Base-by-base conservation (phyloP, 2,329 filamentous ascomycete species). In the Fonsecaea monophora region DNA sequence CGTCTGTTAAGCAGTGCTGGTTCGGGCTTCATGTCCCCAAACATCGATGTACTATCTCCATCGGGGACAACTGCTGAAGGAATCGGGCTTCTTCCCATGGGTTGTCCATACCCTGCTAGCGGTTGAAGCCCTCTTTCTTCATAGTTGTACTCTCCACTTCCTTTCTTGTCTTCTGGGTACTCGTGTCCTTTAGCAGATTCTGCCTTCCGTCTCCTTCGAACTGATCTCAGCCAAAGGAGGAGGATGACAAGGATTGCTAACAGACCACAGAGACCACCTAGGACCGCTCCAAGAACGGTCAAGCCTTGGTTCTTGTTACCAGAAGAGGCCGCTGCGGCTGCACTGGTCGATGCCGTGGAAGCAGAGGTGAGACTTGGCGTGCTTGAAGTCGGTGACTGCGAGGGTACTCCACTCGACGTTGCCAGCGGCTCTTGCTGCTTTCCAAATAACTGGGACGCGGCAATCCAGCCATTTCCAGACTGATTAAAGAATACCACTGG, bases 191-290 rank as follows among this genome's bases (percentile, higher is more conserved):
- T 45, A 78, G 75, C 62, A 32, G 84, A 83, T 59, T 82, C 79
- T 62, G 69, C 68, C 53, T 73, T 66, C 57, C 82, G 85, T 72
- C 85, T 87, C 72, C 85, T 83, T 72, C 85, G 84, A 66, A 84
- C 84, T 71, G 85, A 86, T 74, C 86, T 84, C 30, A 93, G 79
- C 34, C 90, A 82, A 59, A 95, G 81, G 21, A 97, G 83, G n/a
- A 92, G 76, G 1, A 91, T 77, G 32, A 91, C 83, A n/a, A 96
- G 81, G 6, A 97, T 75, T 0, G 88, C 79, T 21, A 90, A 88
- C 60, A 92, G 81, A 18, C 91, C 92, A 60, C 91, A 86, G 25
- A 97, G 88, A n/a, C 89, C 88, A 12, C 94, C 93, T 0, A 98
- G 84, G 0, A 91, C 91, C 59, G 92, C 91, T 38, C 92, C 94